Conservation (phyloP, 164 flowering plant genomes). For the Tetrastigma voinierianum region DNA sequence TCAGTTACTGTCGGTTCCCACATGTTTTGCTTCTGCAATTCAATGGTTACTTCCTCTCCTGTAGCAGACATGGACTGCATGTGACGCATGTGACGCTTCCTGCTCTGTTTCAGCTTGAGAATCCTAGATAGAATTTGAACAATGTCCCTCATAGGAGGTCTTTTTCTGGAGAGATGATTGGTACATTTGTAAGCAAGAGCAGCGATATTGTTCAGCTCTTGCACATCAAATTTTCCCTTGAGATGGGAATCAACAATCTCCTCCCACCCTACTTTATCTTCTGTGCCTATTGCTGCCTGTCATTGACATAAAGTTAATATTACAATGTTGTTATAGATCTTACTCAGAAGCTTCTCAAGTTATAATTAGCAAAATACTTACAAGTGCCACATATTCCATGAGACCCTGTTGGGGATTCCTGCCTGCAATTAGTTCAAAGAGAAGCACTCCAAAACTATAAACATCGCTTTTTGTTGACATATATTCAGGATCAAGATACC, state of each 20-base stretch:
- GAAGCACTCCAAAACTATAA: slow-evolving; percentile 67
- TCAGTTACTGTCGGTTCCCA: slow-evolving; percentile 16
- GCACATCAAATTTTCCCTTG: slow-evolving; percentile 41
- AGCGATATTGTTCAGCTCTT: slow-evolving; percentile 58
- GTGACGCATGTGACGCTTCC: slow-evolving; percentile 29
- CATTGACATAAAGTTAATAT: slow-evolving; percentile 5
- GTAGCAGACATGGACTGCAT: slow-evolving; percentile 22
- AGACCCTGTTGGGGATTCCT: slow-evolving; percentile 71
- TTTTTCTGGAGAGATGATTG: slow-evolving; percentile 32
- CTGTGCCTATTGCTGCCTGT: slow-evolving; percentile 56
- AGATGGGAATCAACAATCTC: slow-evolving; percentile 65
- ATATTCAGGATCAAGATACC: slow-evolving; percentile 78
- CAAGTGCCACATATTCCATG: slow-evolving; percentile 71
- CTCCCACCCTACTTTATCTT: slow-evolving; percentile 62
- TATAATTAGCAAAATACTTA: slow-evolving; percentile 24
- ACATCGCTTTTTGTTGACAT: slow-evolving; percentile 65
- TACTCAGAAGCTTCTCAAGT: background rate
- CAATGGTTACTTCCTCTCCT: slow-evolving; percentile 35
- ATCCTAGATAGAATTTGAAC: slow-evolving; percentile 51
- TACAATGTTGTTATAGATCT: background rate
- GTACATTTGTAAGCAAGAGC: slow-evolving; percentile 64
- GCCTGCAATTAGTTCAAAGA: slow-evolving; percentile 69
- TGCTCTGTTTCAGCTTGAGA: slow-evolving; percentile 30
- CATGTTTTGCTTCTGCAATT: slow-evolving; percentile 28
- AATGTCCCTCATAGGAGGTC: slow-evolving; percentile 61